phyloP scores from a whole-genome alignment of 2,329 filamentous ascomycete species.

The Colletotrichum musae region DNA sequence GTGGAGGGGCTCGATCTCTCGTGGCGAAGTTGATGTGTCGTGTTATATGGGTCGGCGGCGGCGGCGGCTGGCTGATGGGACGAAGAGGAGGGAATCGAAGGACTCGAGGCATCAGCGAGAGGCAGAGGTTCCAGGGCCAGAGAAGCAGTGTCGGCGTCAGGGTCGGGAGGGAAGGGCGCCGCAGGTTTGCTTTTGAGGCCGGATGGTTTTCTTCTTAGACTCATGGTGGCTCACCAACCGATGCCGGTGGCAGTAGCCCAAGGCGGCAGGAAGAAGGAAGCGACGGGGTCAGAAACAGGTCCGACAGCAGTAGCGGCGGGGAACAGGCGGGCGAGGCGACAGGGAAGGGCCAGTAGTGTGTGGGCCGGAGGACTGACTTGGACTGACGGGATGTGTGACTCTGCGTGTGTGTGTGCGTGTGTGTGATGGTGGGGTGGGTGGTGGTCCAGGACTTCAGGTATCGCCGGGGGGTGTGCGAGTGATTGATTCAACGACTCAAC shows the following conservation, averaged over 20 bases:
- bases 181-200: constrained; percentile 38
- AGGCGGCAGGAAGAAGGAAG: constrained; percentile 31
- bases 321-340: constrained; percentile 20
- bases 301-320: constrained; percentile 20
- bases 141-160: constrained; percentile 36
- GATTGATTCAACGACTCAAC: constrained; percentile 8
- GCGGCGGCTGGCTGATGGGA: constrained; percentile 12
- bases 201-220: constrained; percentile 34
- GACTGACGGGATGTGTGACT: constrained; percentile 1
- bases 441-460: neutral
- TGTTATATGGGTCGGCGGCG: constrained; percentile 37
- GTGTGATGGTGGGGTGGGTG: constrained; percentile 9
- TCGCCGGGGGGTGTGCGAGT: neutral
- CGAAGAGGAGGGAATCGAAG: constrained; percentile 28
- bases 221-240: constrained; percentile 34
- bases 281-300: constrained; percentile 32
- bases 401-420: constrained; percentile 1
- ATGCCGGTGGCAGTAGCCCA: constrained; percentile 31
- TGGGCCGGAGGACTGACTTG: constrained; percentile 24
- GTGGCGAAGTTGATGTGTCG: constrained; percentile 18
- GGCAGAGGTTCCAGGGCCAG: constrained; percentile 34
- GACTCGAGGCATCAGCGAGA: constrained; percentile 20
- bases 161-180: constrained; percentile 30
- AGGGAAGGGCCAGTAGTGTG: constrained; percentile 33
- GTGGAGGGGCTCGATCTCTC: constrained; percentile 22